phyloP scores from a whole-genome alignment of 805 yeast species.

The Osmozyma mogii region DNA sequence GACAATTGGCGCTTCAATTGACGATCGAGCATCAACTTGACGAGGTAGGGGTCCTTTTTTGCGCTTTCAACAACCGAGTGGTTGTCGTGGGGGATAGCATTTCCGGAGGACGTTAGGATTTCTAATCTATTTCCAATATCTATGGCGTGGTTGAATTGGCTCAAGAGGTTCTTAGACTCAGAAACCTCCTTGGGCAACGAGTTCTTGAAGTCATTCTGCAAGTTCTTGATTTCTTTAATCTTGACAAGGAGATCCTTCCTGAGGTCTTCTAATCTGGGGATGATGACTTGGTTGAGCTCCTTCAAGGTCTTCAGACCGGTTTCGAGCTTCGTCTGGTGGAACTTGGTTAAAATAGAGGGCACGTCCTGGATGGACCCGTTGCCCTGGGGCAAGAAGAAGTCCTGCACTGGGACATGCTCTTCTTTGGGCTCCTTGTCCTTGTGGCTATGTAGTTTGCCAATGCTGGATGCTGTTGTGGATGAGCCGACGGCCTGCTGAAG shows the following conservation, averaged over 20 bases:
- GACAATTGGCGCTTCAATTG: slow-evolving; percentile 69
- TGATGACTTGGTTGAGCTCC: slow-evolving; percentile 39
- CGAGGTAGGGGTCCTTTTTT: slow-evolving; percentile 74
- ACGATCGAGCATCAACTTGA: slow-evolving; percentile 63
- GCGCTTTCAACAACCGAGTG: slow-evolving; percentile 19
- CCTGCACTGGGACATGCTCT: slow-evolving; percentile 27
- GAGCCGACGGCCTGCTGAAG: slow-evolving; percentile 61
- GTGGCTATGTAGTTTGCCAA: slow-evolving; percentile 3
- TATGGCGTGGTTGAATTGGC: slow-evolving; percentile 49
- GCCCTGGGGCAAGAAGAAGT: slow-evolving; percentile 70
- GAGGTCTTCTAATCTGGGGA: slow-evolving; percentile 50
- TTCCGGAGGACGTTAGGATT: slow-evolving; percentile 9
- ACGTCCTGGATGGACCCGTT: slow-evolving; percentile 77
- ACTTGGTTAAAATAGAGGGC: slow-evolving; percentile 55
- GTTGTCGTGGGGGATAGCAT: slow-evolving; percentile 21
- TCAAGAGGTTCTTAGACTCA: slow-evolving; percentile 33
- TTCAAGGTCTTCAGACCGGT: slow-evolving; percentile 37
- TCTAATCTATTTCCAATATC: slow-evolving; percentile 50
- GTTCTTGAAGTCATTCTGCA: slow-evolving; percentile 80
- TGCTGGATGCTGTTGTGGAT: slow-evolving; percentile 4
- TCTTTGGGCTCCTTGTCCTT: slow-evolving; percentile 21
- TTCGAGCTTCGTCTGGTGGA: slow-evolving; percentile 36
- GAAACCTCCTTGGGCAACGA: slow-evolving; percentile 53
- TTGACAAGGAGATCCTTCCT: slow-evolving; percentile 71
- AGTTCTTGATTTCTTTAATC: slow-evolving; percentile 76